phyloP scores from a whole-genome alignment of 2,329 filamentous ascomycete genomes.

The Xylariaceae sp. region DNA sequence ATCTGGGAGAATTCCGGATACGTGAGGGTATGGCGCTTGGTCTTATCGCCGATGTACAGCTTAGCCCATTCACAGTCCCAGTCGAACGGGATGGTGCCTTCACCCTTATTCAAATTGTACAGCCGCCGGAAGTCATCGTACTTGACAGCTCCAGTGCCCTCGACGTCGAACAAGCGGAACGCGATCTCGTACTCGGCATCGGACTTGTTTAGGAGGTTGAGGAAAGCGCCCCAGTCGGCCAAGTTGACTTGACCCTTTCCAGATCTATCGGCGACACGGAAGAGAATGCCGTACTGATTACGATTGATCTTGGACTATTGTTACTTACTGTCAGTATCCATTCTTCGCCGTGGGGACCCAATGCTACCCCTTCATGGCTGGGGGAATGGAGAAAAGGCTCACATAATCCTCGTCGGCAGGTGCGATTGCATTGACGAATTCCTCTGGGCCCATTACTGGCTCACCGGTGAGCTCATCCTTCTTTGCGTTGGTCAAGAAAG shows the following conservation, averaged over 20 bases:
- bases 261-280: constrained; percentile 80
- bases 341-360: background rate
- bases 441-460: constrained; percentile 71
- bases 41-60: constrained; percentile 85
- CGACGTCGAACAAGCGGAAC: constrained; percentile 90
- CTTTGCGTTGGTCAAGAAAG: constrained; percentile 70
- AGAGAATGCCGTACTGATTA: constrained; percentile 91
- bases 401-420: constrained; percentile 87
- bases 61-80: constrained; percentile 97
- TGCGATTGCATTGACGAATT: constrained; percentile 87
- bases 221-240: constrained; percentile 86
- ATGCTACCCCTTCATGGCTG: background rate
- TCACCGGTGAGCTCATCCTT: constrained; percentile 73
- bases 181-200: constrained; percentile 99
- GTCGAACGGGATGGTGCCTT: constrained; percentile 83
- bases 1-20: constrained; percentile 98
- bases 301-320: constrained; percentile 90
- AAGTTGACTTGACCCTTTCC: constrained; percentile 68
- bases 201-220: constrained; percentile 87
- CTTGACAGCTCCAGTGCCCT: constrained; percentile 77
- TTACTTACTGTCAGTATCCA: constrained; percentile 2
- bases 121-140: constrained; percentile 81
- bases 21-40: constrained; percentile 83
- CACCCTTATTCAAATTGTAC: constrained; percentile 85
- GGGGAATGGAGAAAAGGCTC: constrained; percentile 42